Percentiles rank a stretch among this genome's conserved stretches.
These are phyloP conservation scores for Eucalyptus pauciflora DNA, from an alignment of 345 rosid genomes.

Conservation along the genomic window DNA sequence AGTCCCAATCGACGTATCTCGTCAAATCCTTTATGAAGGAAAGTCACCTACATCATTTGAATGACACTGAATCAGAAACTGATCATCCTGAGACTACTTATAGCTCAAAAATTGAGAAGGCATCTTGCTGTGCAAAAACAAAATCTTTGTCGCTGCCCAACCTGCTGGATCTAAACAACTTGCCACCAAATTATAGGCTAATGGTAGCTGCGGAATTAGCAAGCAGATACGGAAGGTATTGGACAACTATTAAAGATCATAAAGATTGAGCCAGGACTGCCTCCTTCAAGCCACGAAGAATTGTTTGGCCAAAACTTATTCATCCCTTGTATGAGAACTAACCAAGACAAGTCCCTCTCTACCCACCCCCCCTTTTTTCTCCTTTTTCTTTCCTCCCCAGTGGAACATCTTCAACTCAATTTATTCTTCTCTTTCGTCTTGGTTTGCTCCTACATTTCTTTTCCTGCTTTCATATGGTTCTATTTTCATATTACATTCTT, in stretches of 20 bases:
- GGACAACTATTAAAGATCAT: background rate
- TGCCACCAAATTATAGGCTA: background rate
- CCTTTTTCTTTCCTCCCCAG: background rate
- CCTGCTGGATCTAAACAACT: background rate
- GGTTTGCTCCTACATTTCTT: background rate
- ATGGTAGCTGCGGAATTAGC: background rate
- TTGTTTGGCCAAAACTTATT: background rate
- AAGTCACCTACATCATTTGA: conserved; percentile 38
- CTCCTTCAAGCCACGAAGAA: background rate
- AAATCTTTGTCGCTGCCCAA: background rate
- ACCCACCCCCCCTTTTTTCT: background rate
- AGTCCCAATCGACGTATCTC: conserved; percentile 97
- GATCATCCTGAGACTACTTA: background rate
- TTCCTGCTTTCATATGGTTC: background rate
- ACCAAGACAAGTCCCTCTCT: background rate
- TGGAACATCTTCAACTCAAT: background rate
- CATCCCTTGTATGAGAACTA: background rate
- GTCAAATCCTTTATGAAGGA: conserved; percentile 93
- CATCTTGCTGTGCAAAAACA: background rate
- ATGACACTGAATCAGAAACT: background rate
- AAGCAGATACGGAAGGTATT: background rate
- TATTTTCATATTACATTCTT: background rate
- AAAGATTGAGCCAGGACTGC: background rate
- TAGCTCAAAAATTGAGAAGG: background rate
- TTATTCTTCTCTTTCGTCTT: background rate